phyloP scores from a whole-genome alignment of 129 eudicot genomes.

The Calendula officinalis region DNA sequence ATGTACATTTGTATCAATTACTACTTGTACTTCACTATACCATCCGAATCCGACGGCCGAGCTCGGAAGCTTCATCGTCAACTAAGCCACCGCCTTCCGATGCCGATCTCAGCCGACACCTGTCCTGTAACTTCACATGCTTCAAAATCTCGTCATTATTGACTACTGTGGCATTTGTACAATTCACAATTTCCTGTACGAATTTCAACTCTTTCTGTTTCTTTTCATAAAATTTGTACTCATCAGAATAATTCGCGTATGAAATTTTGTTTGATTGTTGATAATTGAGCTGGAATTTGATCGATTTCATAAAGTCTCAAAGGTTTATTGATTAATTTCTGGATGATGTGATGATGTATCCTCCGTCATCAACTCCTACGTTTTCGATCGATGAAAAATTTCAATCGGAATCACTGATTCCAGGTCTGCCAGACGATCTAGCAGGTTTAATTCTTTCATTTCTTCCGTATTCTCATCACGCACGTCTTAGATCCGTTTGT shows the following conservation, averaged over 20 bases:
- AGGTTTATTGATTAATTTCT: neutral
- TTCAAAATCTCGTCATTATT: neutral
- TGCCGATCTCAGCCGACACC: slow-evolving; percentile 2
- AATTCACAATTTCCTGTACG: neutral
- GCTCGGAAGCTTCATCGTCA: slow-evolving; percentile 17
- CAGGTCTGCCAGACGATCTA: slow-evolving; percentile 79
- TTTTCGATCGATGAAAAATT: slow-evolving; percentile 19
- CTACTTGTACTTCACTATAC: neutral
- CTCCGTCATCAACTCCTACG: slow-evolving; percentile 24
- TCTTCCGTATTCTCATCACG: slow-evolving; percentile 58
- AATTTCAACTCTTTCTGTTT: slow-evolving; percentile 2
- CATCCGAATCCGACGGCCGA: neutral
- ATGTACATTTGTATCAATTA: neutral
- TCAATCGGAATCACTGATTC: slow-evolving; percentile 49
- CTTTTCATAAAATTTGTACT: neutral
- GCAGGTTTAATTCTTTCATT: slow-evolving; percentile 60
- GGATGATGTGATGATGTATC: slow-evolving; percentile 28
- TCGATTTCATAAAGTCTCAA: neutral
- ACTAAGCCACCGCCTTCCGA: slow-evolving; percentile 25
- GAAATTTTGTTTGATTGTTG: neutral
- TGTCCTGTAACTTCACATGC: neutral
- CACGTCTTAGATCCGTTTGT: slow-evolving; percentile 60
- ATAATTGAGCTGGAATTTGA: slow-evolving; percentile 9
- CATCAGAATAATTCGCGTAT: neutral
- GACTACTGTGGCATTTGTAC: slow-evolving; percentile 1